These are phyloP conservation scores for Gossypium anomalum DNA, from an alignment of 345 rosid species.

Conservation along the genomic window DNA sequence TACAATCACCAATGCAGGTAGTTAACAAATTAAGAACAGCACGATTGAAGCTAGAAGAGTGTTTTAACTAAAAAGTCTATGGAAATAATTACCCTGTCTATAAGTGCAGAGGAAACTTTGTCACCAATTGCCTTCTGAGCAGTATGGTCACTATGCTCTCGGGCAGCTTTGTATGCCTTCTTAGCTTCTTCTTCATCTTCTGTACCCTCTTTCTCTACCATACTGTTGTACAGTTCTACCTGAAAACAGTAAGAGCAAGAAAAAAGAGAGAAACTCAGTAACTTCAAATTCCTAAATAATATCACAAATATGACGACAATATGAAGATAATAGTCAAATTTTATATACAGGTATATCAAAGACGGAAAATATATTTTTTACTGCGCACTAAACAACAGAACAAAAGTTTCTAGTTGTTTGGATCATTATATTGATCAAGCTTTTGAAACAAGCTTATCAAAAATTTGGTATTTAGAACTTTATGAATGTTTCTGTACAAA, in stretches of 20 bases:
- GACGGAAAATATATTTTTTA: background rate
- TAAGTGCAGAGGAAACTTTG: constrained; percentile 78
- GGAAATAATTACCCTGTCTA: constrained; percentile 53
- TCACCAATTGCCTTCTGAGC: constrained; percentile 56
- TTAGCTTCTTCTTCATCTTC: constrained; percentile 72
- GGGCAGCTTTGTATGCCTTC: constrained; percentile 82
- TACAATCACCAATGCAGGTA: background rate
- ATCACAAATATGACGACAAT: background rate
- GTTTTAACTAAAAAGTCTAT: background rate
- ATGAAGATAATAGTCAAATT: background rate
- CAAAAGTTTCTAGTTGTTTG: background rate
- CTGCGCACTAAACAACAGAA: background rate
- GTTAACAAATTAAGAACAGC: background rate
- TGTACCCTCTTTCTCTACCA: constrained; percentile 89
- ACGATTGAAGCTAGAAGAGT: background rate
- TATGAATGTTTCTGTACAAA: background rate
- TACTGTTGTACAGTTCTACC: constrained; percentile 79
- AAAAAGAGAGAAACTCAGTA: background rate
- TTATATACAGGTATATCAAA: background rate
- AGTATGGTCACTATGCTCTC: constrained; percentile 67
- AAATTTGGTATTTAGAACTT: background rate
- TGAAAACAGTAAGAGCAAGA: constrained; percentile 25
- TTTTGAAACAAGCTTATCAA: background rate
- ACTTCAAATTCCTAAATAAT: background rate
- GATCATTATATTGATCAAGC: background rate